Evolutionary conservation across 345 rosid genomes (phyloP).

Genomic region (Eucalyptus pumila): DNA sequence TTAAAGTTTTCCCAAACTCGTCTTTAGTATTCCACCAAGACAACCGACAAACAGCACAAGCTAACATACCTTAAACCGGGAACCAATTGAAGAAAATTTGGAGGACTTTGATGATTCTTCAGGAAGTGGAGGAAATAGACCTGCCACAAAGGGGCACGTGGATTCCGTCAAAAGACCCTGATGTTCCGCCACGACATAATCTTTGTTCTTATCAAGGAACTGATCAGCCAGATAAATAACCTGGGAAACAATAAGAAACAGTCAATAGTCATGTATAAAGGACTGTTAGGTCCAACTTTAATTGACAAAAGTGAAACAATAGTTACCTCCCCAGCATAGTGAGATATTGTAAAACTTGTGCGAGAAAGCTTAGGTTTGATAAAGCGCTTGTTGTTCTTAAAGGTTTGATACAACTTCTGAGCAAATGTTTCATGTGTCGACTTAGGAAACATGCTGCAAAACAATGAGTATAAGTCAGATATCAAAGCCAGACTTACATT

Average conservation of each 20-base stretch:
- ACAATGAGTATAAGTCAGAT: constrained; percentile 7
- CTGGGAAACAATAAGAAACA: constrained; percentile 22
- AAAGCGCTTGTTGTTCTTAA: constrained; percentile 89
- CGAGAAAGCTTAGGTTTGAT: constrained; percentile 98
- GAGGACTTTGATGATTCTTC: constrained; percentile 93
- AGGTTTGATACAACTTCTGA: constrained; percentile 96
- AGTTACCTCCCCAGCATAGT: constrained; percentile 98
- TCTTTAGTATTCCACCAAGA: not conserved
- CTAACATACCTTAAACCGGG: constrained; percentile 85
- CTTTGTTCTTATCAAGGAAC: constrained; percentile 98
- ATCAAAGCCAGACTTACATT: not conserved
- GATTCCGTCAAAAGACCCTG: constrained; percentile 87
- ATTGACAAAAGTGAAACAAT: not conserved
- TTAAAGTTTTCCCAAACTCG: not conserved
- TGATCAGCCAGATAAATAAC: constrained; percentile 84
- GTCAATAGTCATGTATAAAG: not conserved
- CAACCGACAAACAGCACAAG: not conserved
- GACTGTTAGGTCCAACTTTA: not conserved
- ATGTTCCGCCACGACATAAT: constrained; percentile 99
- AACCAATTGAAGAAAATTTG: constrained; percentile 95
- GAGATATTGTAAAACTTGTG: constrained; percentile 85
- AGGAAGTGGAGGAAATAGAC: constrained; percentile 77
- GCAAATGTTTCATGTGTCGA: constrained; percentile 99
- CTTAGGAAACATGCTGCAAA: constrained; percentile 90
- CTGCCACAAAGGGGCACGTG: constrained; percentile 60